phyloP scores from a whole-genome alignment of 2,329 filamentous ascomycete species.

The Sporothrix humicola region DNA sequence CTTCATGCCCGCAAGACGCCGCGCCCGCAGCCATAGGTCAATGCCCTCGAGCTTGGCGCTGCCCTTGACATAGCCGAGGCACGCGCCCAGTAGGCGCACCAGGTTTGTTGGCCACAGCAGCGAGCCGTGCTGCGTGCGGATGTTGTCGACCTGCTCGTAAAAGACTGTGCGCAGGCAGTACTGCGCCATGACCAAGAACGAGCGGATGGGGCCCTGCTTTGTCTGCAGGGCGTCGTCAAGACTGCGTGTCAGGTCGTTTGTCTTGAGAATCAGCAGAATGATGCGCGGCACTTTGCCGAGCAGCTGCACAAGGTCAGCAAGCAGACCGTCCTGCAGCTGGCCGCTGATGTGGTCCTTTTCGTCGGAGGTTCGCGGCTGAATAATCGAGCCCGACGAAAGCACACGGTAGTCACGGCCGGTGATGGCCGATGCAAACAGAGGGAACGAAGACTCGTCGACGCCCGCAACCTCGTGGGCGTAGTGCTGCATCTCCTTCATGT shows the following conservation, averaged over 20 bases:
- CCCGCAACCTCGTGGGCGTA: conserved; percentile 90
- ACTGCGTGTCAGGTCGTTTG: conserved; percentile 92
- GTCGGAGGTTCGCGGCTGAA: conserved; percentile 64
- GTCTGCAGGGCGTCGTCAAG: conserved; percentile 91
- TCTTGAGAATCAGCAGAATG: conserved; percentile 94
- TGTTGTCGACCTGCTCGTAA: conserved; percentile 66
- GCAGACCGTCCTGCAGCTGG: conserved; percentile 83
- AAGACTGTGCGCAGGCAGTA: conserved; percentile 72
- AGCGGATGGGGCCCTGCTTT: conserved; percentile 66
- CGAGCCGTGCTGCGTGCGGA: conserved; percentile 57
- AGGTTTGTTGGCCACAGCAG: conserved; percentile 65
- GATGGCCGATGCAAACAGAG: conserved; percentile 93
- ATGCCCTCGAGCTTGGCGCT: conserved; percentile 68
- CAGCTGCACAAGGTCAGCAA: conserved; percentile 86
- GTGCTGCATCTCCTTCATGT: conserved; percentile 82
- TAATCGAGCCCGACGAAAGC: conserved; percentile 62
- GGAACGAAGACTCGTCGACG: conserved; percentile 87
- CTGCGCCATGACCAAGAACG: conserved; percentile 70
- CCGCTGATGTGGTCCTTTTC: conserved; percentile 89
- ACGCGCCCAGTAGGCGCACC: conserved; percentile 60
- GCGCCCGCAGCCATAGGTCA: conserved; percentile 64
- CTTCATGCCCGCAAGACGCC: conserved; percentile 52
- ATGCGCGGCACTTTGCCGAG: conserved; percentile 88
- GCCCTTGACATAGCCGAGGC: conserved; percentile 63
- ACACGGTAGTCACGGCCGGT: conserved; percentile 90